phyloP scores from a whole-genome alignment of 192 early-diverging fungal genomes.

The Spinellus fusiger region DNA sequence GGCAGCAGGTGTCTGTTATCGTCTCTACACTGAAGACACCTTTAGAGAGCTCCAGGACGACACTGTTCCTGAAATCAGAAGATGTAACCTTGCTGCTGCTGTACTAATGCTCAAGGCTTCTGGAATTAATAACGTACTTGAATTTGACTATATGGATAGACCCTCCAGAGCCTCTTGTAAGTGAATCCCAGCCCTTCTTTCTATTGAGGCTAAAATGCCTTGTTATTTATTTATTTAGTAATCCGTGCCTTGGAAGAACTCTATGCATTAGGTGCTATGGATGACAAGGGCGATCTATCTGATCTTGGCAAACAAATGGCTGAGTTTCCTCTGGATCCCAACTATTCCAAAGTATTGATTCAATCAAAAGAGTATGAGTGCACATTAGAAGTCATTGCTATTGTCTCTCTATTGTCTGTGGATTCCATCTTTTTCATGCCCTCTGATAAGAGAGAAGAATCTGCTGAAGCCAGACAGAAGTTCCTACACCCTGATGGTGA shows the following conservation, averaged over 20 bases:
- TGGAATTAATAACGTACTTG: conserved; percentile 81
- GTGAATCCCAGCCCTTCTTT: not conserved
- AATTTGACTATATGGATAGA: conserved; percentile 94
- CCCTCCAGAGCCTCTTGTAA: conserved; percentile 66
- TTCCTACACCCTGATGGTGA: conserved; percentile 89
- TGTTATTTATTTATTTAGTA: conserved; percentile 34
- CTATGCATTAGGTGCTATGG: conserved; percentile 81
- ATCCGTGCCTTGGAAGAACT: conserved; percentile 83
- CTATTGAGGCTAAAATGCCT: conserved; percentile 1
- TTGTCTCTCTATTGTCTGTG: conserved; percentile 88
- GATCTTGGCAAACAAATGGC: conserved; percentile 78
- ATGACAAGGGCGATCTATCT: conserved; percentile 75
- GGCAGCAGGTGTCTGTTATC: conserved; percentile 84
- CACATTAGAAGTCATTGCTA: conserved; percentile 81
- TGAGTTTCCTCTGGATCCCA: conserved; percentile 87
- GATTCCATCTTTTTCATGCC: conserved; percentile 89
- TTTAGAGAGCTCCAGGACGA: conserved; percentile 72
- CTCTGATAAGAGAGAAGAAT: conserved; percentile 82
- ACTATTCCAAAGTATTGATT: conserved; percentile 83
- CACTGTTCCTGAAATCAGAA: conserved; percentile 88
- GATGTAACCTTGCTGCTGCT: conserved; percentile 84
- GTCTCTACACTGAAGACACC: conserved; percentile 84
- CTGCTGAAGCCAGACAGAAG: conserved; percentile 67
- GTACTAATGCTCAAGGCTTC: conserved; percentile 86
- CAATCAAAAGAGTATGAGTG: conserved; percentile 74